These are phyloP conservation scores for Lasiosphaeriaceae sp. DNA, from an alignment of 495 filamentous ascomycete species.

Conservation along the genomic window DNA sequence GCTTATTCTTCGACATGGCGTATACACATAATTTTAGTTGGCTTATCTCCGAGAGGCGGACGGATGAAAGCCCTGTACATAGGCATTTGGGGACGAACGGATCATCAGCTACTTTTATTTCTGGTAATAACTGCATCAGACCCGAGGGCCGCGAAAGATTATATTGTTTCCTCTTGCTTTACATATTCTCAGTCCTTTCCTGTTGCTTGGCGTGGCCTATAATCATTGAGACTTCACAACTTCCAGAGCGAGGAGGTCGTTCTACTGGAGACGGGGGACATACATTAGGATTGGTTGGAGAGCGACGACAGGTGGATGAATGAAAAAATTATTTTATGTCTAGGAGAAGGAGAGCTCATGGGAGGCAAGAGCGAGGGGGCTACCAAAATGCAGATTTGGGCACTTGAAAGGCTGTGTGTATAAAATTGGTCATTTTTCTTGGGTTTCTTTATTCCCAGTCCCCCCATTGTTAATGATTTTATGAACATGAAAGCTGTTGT, in stretches of 20 bases:
- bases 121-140: constrained; percentile 39
- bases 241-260: too few species aligned
- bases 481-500: too few species aligned
- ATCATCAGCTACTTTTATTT: constrained; percentile 16
- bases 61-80: constrained; percentile 13
- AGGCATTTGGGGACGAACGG: constrained; percentile 12
- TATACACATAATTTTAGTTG: constrained; percentile 3
- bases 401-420: not conserved
- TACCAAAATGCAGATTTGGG: not conserved
- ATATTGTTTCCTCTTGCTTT: constrained; percentile 6
- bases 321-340: too few species aligned
- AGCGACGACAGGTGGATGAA: too few species aligned
- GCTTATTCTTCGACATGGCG: not conserved
- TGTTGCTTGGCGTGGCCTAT: constrained; percentile 4
- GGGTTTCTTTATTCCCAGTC: not conserved
- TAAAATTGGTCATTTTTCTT: not conserved
- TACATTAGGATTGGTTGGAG: too few species aligned
- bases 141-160: not conserved
- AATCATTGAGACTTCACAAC: not conserved
- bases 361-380: too few species aligned
- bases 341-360: too few species aligned
- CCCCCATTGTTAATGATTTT: too few species aligned
- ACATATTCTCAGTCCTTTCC: not conserved
- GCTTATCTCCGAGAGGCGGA: not conserved
- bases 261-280: too few species aligned